Conservation (phyloP, 1,139 yeast genomes). For the Lodderomyces orthopsilosis region DNA sequence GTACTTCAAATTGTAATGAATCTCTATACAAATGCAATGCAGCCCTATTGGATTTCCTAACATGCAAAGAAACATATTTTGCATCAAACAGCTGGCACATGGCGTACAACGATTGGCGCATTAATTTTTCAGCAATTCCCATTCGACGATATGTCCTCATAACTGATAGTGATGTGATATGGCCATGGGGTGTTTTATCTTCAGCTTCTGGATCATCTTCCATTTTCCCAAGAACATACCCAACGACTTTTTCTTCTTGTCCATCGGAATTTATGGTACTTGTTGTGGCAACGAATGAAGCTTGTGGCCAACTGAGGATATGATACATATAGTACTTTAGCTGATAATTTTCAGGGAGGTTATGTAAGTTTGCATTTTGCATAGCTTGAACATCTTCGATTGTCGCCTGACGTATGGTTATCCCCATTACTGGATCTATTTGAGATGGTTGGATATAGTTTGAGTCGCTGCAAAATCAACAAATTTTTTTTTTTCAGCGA, state of each 20-base stretch:
- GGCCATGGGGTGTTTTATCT: constrained; percentile 83
- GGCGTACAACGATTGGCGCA: constrained; percentile 81
- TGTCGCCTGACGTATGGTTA: constrained; percentile 87
- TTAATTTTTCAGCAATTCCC: constrained; percentile 91
- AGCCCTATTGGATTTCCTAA: constrained; percentile 89
- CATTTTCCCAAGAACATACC: constrained; percentile 94
- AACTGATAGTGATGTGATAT: constrained; percentile 88
- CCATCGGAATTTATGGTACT: constrained; percentile 36
- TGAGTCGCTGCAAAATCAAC: constrained; percentile 1
- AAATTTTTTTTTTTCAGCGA: background rate
- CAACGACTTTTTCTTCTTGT: constrained; percentile 69
- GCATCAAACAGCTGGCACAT: constrained; percentile 83
- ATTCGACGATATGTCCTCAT: constrained; percentile 93
- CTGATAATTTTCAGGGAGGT: constrained; percentile 92
- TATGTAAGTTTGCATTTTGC: constrained; percentile 93
- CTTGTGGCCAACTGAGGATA: constrained; percentile 95
- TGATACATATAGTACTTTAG: constrained; percentile 93
- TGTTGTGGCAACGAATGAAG: constrained; percentile 92
- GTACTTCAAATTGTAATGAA: constrained; percentile 77
- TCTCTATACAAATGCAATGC: constrained; percentile 91
- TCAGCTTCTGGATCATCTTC: constrained; percentile 85
- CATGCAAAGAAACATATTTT: constrained; percentile 85
- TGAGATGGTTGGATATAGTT: constrained; percentile 1
- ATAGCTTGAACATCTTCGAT: constrained; percentile 86
- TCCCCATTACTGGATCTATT: constrained; percentile 61